phyloP scores from a whole-genome alignment of 352 stramenopile genomes.

The Aphanomyces astaci region DNA sequence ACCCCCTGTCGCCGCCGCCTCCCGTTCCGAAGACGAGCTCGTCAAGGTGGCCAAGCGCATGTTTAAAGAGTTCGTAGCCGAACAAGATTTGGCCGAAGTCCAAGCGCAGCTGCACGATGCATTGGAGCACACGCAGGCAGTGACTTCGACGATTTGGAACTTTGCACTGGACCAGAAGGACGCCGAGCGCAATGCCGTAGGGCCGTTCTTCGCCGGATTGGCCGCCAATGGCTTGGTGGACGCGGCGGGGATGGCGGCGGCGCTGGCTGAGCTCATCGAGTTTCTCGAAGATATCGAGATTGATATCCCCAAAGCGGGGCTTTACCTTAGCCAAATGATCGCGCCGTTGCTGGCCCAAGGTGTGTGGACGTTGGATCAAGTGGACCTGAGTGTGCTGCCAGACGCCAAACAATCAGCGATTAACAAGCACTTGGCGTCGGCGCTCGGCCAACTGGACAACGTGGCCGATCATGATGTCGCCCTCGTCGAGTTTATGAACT shows the following conservation, averaged over 20 bases:
- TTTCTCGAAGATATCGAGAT: slow-evolving; percentile 76
- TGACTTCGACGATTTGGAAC: slow-evolving; percentile 49
- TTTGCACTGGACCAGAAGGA: slow-evolving; percentile 62
- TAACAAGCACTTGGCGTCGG: neutral
- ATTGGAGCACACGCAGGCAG: slow-evolving; percentile 36
- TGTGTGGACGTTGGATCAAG: slow-evolving; percentile 30
- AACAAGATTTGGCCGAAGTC: slow-evolving; percentile 79
- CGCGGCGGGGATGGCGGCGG: slow-evolving; percentile 30
- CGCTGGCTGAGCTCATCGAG: slow-evolving; percentile 56
- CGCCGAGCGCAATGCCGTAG: slow-evolving; percentile 50
- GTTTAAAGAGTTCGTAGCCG: slow-evolving; percentile 77
- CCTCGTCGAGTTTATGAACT: slow-evolving; percentile 1
- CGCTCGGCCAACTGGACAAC: neutral
- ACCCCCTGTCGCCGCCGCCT: slow-evolving; percentile 2
- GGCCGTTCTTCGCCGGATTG: slow-evolving; percentile 45
- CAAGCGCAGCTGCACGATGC: slow-evolving; percentile 48
- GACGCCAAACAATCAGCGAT: slow-evolving; percentile 6
- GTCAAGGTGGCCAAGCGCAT: slow-evolving; percentile 84
- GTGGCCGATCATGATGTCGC: no score
- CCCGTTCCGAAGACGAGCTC: slow-evolving; percentile 46
- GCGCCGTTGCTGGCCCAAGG: slow-evolving; percentile 44
- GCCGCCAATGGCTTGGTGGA: slow-evolving; percentile 44
- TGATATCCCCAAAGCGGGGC: slow-evolving; percentile 62
- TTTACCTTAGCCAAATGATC: slow-evolving; percentile 67
- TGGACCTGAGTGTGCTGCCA: neutral